Conservation (phyloP, 23 red algal genomes). For the Gracilaria vermiculophylla region DNA sequence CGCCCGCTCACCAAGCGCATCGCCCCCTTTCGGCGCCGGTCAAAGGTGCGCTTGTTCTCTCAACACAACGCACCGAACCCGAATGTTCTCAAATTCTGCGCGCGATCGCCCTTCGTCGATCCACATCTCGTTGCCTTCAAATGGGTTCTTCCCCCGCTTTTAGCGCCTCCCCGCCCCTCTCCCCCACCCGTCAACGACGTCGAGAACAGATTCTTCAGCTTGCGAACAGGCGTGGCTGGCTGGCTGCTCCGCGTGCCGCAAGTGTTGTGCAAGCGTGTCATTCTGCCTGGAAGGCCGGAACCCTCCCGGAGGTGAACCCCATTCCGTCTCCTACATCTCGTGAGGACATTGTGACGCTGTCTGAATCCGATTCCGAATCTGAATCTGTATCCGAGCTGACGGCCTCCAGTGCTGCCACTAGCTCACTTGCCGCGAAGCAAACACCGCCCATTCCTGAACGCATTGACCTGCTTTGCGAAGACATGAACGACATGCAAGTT, state of each 20-base stretch:
- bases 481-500: background rate
- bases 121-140: background rate
- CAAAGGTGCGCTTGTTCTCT: background rate
- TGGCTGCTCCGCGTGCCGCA: slow-evolving; percentile 3
- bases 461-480: background rate
- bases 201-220: slow-evolving; percentile 13
- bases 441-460: background rate
- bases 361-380: background rate
- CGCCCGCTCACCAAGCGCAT: background rate
- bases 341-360: background rate
- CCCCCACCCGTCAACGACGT: background rate
- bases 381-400: background rate
- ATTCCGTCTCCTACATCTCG: slow-evolving; percentile 2
- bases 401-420: background rate
- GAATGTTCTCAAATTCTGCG: background rate
- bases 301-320: background rate
- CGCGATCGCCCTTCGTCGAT: background rate
- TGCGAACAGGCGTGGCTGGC: slow-evolving; percentile 14
- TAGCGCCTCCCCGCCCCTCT: background rate
- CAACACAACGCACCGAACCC: background rate
- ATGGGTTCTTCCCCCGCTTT: slow-evolving; percentile 7
- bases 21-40: background rate
- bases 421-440: background rate
- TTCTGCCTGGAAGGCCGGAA: slow-evolving; percentile 21
- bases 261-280: background rate